Percentiles rank a stretch among this genome's conserved stretches.
phyloP scores from a whole-genome alignment of 163 green algal genomes.

The Scenedesmus sp. region DNA sequence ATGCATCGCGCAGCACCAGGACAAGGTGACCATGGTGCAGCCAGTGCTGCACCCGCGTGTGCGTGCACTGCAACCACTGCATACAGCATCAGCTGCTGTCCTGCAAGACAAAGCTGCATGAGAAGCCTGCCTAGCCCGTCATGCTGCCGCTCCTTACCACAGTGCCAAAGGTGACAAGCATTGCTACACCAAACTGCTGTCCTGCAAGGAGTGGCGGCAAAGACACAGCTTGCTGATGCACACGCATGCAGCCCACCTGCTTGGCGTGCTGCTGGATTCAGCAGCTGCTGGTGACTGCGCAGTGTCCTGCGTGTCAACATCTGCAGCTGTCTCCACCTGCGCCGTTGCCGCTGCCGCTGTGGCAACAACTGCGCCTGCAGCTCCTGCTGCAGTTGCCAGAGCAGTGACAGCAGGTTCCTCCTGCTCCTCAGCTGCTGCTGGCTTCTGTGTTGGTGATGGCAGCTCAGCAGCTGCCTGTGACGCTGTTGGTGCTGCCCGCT shows the following conservation, averaged over 20 bases:
- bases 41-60: neutral
- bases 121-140: too few relatives aligned
- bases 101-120: neutral
- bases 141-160: neutral
- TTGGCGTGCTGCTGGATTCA: neutral
- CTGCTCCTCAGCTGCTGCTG: neutral
- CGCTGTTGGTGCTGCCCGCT: slow-evolving; percentile 4
- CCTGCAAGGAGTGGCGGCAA: neutral
- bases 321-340: neutral
- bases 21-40: neutral
- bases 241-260: neutral
- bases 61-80: neutral
- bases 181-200: neutral
- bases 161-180: neutral
- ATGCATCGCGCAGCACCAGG: neutral
- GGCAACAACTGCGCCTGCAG: slow-evolving; percentile 13
- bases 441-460: too few relatives aligned
- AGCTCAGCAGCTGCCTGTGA: neutral
- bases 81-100: neutral
- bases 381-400: too few relatives aligned
- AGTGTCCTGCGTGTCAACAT: neutral
- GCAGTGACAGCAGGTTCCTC: too few relatives aligned
- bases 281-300: neutral
- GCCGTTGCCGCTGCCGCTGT: neutral
- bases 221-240: neutral